Conservation (phyloP, 345 rosid genomes). For the Raphanus sativus region DNA sequence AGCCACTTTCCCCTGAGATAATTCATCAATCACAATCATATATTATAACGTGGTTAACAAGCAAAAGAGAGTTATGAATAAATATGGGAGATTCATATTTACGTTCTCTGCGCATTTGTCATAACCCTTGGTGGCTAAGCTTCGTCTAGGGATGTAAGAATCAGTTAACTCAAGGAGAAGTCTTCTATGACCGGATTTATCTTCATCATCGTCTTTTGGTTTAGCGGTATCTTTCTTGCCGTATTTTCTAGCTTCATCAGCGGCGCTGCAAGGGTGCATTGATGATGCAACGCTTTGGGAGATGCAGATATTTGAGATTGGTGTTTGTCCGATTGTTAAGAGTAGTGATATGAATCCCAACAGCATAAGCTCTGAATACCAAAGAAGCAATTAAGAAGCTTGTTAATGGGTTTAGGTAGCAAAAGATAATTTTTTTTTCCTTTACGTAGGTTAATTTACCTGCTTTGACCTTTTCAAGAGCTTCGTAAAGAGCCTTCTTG, state of each 20-base stretch:
- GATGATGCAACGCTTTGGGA: slow-evolving; percentile 47
- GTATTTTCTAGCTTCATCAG: neutral
- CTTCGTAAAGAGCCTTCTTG: slow-evolving; percentile 61
- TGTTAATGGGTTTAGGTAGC: slow-evolving; percentile 11
- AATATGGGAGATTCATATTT: neutral
- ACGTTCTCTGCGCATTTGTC: slow-evolving; percentile 59
- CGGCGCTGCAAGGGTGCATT: slow-evolving; percentile 63
- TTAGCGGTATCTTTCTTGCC: neutral
- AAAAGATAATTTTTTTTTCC: neutral
- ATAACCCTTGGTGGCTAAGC: slow-evolving; percentile 45
- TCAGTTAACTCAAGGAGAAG: slow-evolving; percentile 50
- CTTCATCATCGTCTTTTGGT: neutral
- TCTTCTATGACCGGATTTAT: slow-evolving; percentile 24
- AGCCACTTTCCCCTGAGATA: slow-evolving; percentile 73
- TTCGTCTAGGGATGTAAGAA: slow-evolving; percentile 45
- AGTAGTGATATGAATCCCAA: slow-evolving; percentile 81
- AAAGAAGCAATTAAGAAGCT: neutral
- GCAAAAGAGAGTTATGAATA: neutral
- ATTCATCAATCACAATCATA: neutral
- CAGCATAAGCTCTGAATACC: slow-evolving; percentile 59
- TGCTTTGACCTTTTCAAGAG: slow-evolving; percentile 81
- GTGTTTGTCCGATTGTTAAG: slow-evolving; percentile 53
- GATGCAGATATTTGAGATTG: slow-evolving; percentile 64
- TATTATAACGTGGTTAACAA: neutral
- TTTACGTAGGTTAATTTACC: slow-evolving; percentile 38